Evolutionary conservation across 305 asterid genomes (phyloP), one percentile per base, ranked within the genome.

Genomic region (Rubia peregrina): DNA sequence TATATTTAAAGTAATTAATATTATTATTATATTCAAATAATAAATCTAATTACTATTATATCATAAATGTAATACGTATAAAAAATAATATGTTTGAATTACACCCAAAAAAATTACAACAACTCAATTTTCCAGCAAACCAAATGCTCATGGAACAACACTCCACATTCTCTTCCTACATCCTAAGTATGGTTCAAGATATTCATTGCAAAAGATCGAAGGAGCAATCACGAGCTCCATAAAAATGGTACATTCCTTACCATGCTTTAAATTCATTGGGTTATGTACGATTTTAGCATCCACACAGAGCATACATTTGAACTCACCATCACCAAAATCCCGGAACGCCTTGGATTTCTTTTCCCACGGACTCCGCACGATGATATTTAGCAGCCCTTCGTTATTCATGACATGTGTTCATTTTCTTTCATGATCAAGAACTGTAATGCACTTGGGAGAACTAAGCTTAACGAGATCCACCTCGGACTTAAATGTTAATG

Each of bases 291-390:
- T 94, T 71, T 95, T 94, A 24, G 91, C 97, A 72, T 84, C 85
- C 8, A 87, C 91, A 16, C 98, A 92, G 0, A 92, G 72, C 97
- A 90, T 90, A 75, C 89, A 91, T 49, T 84, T 90, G 83, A 89
- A 93, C 79, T 90, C 98, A 7, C 84, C 97, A 36, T 90, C 96
- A 0, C 98, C 97, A 69, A 92, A 86, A 84, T 90, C 97, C 1
- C 80, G 69, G 96, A 92, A 90, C 62, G 92, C 87, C 80, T 85
- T 92, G 0, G 97, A 77, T 70, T 90, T 92, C 84, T 89, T 92
- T 65, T 90, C 96, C 98, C 97, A 93, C 46, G 98, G 97, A 75
- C 90, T 93, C 98, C 98, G 90, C 71, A 90, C 97, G 71, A 77
- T 97, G 40, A 36, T 36, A 5, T 36, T 5, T 36, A 4, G 6